phyloP scores from a whole-genome alignment of 2,329 filamentous ascomycete species.

The Monosporascus sp. region DNA sequence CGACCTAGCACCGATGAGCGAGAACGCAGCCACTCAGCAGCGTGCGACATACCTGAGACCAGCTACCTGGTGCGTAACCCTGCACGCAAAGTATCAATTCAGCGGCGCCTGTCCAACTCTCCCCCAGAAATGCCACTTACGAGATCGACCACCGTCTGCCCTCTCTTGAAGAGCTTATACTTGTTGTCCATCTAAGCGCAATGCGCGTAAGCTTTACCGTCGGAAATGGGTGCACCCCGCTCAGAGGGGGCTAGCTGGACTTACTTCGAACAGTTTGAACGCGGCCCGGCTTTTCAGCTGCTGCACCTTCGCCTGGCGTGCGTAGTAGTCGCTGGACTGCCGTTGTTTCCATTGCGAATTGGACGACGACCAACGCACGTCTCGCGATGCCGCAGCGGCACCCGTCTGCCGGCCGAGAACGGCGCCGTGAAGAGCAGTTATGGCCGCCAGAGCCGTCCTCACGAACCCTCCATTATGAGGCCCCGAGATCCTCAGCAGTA shows the following conservation, averaged over 20 bases:
- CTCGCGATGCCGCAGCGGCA: not conserved
- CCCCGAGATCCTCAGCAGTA: slow-evolving; percentile 15
- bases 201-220: slow-evolving; percentile 1
- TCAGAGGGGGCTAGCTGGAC: slow-evolving; percentile 3
- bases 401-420: not conserved
- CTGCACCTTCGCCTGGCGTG: slow-evolving; percentile 70
- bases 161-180: slow-evolving; percentile 70
- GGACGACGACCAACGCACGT: slow-evolving; percentile 48
- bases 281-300: slow-evolving; percentile 86
- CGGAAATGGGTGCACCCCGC: not conserved
- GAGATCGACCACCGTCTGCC: slow-evolving; percentile 86
- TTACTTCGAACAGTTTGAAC: slow-evolving; percentile 84
- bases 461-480: slow-evolving; percentile 22
- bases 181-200: slow-evolving; percentile 70
- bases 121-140: slow-evolving; percentile 41
- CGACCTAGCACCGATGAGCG: slow-evolving; percentile 55
- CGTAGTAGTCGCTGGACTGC: slow-evolving; percentile 68
- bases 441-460: slow-evolving; percentile 8
- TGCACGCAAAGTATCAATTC: slow-evolving; percentile 23
- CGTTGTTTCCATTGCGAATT: slow-evolving; percentile 75
- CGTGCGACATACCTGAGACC: slow-evolving; percentile 54
- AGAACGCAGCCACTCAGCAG: not conserved
- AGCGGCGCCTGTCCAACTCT: slow-evolving; percentile 4
- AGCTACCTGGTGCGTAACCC: slow-evolving; percentile 73
- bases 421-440: slow-evolving; percentile 2